A percentile compares a stretch with the other conserved stretches of the same genome.
Conservation (phyloP, 495 filamentous ascomycete genomes). For the Hypoxylon subgilvum region DNA sequence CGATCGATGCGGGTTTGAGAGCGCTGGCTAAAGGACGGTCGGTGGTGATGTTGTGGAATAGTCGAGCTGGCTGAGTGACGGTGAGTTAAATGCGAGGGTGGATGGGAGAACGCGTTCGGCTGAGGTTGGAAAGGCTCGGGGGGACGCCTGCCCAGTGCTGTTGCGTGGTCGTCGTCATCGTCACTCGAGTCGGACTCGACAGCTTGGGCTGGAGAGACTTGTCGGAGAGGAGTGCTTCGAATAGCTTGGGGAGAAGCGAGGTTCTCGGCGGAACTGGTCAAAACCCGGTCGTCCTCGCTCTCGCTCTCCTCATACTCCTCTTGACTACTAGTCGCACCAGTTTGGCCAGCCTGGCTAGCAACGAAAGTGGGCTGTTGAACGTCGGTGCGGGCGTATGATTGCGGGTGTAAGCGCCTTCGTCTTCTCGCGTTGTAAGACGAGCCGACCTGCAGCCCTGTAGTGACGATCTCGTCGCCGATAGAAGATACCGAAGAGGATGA, state of each 20-base stretch:
- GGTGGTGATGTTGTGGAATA: conserved; percentile 49
- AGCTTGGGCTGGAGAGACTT: conserved; percentile 39
- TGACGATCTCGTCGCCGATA: conserved; percentile 84
- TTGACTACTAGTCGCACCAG: conserved; percentile 66
- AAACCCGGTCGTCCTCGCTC: conserved; percentile 79
- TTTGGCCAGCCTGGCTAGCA: conserved; percentile 54
- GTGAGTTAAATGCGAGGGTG: conserved; percentile 64
- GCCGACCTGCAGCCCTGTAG: conserved; percentile 79
- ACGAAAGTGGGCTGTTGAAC: conserved; percentile 41
- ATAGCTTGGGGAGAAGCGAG: conserved; percentile 48
- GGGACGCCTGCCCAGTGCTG: conserved; percentile 71
- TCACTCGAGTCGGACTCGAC: conserved; percentile 66
- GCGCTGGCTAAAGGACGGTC: conserved; percentile 50
- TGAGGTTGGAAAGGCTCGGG: conserved; percentile 76
- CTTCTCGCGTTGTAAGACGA: conserved; percentile 56
- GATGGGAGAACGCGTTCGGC: conserved; percentile 89
- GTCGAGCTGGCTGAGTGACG: conserved; percentile 55
- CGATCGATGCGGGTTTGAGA: conserved; percentile 55
- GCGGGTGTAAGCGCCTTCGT: conserved; percentile 62
- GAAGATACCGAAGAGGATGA: conserved; percentile 91
- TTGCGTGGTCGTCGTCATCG: conserved; percentile 80
- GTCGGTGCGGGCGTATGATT: conserved; percentile 44
- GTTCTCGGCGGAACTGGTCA: conserved; percentile 86
- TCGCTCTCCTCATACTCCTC: conserved; percentile 67
- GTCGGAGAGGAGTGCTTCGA: conserved; percentile 31